Evolutionary conservation across 371 early-diverging fungal species (phyloP).

Genomic region (Nematocida ausubeli): DNA sequence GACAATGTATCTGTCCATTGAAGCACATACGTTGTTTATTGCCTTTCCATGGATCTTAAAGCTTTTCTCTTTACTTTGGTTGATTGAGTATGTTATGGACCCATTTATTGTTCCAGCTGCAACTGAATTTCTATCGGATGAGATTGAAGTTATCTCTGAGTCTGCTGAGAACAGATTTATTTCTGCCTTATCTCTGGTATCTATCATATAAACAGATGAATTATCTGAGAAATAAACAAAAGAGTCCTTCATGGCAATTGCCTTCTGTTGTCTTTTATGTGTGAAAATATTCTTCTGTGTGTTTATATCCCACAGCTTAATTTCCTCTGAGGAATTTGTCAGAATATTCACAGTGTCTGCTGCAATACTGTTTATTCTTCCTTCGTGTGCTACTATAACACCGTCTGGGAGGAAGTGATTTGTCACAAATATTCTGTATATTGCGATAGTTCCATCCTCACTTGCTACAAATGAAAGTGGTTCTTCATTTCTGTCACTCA

Average conservation of each 20-base stretch:
- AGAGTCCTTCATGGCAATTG: not conserved
- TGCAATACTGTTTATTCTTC: not conserved
- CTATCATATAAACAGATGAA: not conserved
- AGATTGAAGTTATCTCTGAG: not conserved
- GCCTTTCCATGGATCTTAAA: not conserved
- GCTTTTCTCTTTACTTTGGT: not conserved
- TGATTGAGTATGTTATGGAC: not conserved
- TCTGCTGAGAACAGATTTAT: not conserved
- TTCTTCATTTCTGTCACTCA: constrained; percentile 34
- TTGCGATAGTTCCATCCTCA: constrained; percentile 21
- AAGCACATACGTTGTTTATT: constrained; percentile 4
- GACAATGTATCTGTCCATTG: constrained; percentile 21
- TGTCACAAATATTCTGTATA: constrained; percentile 45
- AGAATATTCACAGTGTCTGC: not conserved
- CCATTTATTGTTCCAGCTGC: not conserved
- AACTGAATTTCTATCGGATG: not conserved
- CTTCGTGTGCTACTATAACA: constrained; percentile 12
- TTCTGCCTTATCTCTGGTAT: constrained; percentile 5
- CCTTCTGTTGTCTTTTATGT: not conserved
- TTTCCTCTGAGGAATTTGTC: not conserved
- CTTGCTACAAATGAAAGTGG: constrained; percentile 36
- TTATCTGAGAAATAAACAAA: constrained; percentile 13
- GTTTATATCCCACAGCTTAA: constrained; percentile 37
- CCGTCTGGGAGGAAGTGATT: constrained; percentile 50
- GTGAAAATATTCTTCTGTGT: constrained; percentile 32